Base-by-base conservation (phyloP, 768 basidiomycete species). In the Lactarius hatsudake region DNA sequence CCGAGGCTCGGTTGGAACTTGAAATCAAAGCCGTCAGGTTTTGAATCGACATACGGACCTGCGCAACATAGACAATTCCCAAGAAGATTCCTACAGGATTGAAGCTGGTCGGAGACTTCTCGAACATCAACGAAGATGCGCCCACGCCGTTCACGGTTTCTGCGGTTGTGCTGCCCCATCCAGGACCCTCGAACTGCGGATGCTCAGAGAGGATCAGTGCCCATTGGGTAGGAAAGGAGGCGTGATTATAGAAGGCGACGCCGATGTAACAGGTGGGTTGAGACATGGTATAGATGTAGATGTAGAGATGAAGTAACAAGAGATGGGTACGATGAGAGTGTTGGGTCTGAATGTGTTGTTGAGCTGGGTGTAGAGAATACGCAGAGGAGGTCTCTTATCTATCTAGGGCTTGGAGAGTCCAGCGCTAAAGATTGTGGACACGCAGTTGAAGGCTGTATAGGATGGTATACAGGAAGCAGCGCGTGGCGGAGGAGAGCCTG, bases 151-250 rank as follows among this genome's bases (percentile, higher is more conserved):
- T 65, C 36, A 43, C 18, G 1, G 64, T 65, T 38, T 65, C 36
- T 3, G n/a, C 48, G 5, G 40, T 7, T 12, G 34, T 54, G 64
- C 64, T 32, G 20, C 58, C 51, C 64, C 58, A 65, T 28, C 59
- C 28, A 18, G 5, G 48, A 13, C 64, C 58, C 23, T 43, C 20
- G 38, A 65, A 65, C 1, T 59, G 48, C 9, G 59, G 38, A 4
- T 34, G 34, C 4, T 53, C 38, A 5, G 64, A 53, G 10, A 65
- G 58, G 0, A 65, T 23, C 2, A 65, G 48, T 5, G 59, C 57
- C 64, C 64, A 65, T 23, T 65, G 64, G 0, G 59, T 32, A 3
- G 64, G 58, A 18, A 60, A 60, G 28, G 28, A 30, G n/a, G 36
- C 32, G 17, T 20, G 17, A 15, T 51, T n/a, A 26, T 40, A 60